Evolutionary conservation across 257 asterid genomes (phyloP).

Genomic region (Primulina huaijiensis): DNA sequence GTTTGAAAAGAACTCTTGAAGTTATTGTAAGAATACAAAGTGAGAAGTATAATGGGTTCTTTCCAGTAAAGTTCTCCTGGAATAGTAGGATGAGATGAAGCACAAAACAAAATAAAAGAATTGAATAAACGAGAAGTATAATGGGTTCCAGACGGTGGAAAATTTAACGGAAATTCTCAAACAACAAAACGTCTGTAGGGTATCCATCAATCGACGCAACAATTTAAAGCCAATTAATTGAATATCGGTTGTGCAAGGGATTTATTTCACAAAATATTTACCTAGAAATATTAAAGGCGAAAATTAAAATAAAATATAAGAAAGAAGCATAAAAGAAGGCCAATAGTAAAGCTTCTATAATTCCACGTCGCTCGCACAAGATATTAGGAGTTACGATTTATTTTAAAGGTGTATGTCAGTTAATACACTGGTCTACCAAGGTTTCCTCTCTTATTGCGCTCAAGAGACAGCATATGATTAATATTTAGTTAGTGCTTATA

Average conservation of each 20-base stretch:
- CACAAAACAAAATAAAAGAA: slow-evolving; percentile 59
- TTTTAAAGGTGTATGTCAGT: too few relatives aligned
- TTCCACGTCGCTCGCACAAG: too few relatives aligned
- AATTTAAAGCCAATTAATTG: neutral
- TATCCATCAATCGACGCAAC: neutral
- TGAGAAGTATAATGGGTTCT: slow-evolving; percentile 34
- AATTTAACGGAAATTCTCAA: neutral
- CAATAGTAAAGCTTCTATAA: too few relatives aligned
- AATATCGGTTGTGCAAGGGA: neutral
- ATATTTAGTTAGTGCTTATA: too few relatives aligned
- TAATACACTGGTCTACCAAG: too few relatives aligned
- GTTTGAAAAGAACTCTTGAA: slow-evolving; percentile 13
- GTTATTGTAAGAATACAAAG: slow-evolving; percentile 1
- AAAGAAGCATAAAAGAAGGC: too few relatives aligned
- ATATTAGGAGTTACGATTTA: too few relatives aligned
- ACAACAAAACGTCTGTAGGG: neutral
- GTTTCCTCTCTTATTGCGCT: too few relatives aligned
- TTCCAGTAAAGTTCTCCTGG: slow-evolving; percentile 80
- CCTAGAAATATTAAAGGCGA: too few relatives aligned
- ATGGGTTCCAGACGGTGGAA: neutral
- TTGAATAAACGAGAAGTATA: slow-evolving; percentile 38
- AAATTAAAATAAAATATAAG: neutral
- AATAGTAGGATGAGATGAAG: slow-evolving; percentile 80
- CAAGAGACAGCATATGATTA: too few relatives aligned
- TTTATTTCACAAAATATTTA: too few relatives aligned